Evolutionary conservation across 768 basidiomycete species (phyloP), one percentile per base, ranked within the genome.

Genomic region (Panaeolus cyanescens): DNA sequence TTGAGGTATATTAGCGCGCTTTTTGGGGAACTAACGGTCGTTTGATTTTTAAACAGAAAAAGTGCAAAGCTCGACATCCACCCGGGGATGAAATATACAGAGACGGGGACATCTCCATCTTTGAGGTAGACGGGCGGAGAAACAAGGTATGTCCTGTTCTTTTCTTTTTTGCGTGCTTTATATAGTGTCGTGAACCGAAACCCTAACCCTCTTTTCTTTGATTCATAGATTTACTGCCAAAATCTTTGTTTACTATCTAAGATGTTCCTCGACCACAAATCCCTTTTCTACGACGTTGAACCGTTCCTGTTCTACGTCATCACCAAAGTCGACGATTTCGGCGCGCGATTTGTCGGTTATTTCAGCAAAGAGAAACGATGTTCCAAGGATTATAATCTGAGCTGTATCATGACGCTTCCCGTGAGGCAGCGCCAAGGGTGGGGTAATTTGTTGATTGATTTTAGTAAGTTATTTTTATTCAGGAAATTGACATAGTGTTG

Each of bases 261-360:
- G 75, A 98, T 98, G 96, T 99, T 99, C 76, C 85, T 99, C 66
- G 95, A 98, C 73, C 95, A 97, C 79, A 99, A 99, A 75, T 98
- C 96, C 17, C 85, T 99, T 55, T 98, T 98, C 76, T 98, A 99
- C 78, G 96, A 99, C 76, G 96, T 99, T 65, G 97, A 99, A 75
- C 97, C 97, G 0, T 99, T 99, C 76, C 79, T 99, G 50, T 99
- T 99, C 79, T 99, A 99, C 74, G 96, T 99, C 65, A 93, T 97
- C 79, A 91, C 96, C 3, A 93, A 97, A 71, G 82, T 85, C 60
- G 93, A 97, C 76, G 93, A 95, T 34, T 76, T 85, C 54, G 97
- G 96, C 5, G 91, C 95, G 30, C 89, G 92, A 57, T 99, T 99
- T 70, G 91, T 99, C 57, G 97, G 97, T 7, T 99, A 99, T 74